Evolutionary conservation across 2,329 filamentous ascomycete species (phyloP).

Genomic region (Colletotrichum musicola): DNA sequence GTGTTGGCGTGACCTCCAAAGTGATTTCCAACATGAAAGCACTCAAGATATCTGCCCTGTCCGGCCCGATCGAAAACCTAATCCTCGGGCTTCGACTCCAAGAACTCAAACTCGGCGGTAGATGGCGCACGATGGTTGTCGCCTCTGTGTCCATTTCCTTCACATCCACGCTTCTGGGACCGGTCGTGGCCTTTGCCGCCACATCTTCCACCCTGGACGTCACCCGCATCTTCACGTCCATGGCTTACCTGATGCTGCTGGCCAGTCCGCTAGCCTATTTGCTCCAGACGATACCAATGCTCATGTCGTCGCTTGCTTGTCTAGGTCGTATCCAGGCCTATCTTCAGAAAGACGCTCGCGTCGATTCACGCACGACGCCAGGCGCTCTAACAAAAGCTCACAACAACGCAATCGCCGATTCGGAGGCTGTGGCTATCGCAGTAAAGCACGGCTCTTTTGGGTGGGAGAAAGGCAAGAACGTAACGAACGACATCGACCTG

Average conservation of each 20-base stretch:
- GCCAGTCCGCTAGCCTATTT: constrained; percentile 47
- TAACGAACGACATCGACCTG: constrained; percentile 48
- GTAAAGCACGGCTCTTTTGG: constrained; percentile 46
- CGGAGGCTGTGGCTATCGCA: neutral
- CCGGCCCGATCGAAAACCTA: constrained; percentile 44
- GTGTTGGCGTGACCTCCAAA: constrained; percentile 44
- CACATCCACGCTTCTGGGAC: constrained; percentile 51
- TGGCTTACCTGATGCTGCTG: constrained; percentile 52
- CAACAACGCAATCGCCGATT: too few species aligned
- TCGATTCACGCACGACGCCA: constrained; percentile 22
- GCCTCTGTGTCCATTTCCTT: constrained; percentile 47
- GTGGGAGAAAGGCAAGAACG: constrained; percentile 45
- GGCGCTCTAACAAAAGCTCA: neutral
- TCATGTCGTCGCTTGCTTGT: constrained; percentile 50
- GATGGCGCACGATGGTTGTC: constrained; percentile 45
- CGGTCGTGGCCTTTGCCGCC: constrained; percentile 49
- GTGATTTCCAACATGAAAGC: constrained; percentile 52
- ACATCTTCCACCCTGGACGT: constrained; percentile 43
- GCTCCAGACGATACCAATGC: constrained; percentile 47
- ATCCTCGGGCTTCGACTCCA: constrained; percentile 50
- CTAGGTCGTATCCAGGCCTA: constrained; percentile 52
- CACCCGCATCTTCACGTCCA: constrained; percentile 48
- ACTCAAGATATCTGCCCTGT: constrained; percentile 54
- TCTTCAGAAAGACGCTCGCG: constrained; percentile 47
- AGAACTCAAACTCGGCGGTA: constrained; percentile 47